phyloP scores from a whole-genome alignment of 1,284 basidiomycete species.

The Phaffia rhodozyma region DNA sequence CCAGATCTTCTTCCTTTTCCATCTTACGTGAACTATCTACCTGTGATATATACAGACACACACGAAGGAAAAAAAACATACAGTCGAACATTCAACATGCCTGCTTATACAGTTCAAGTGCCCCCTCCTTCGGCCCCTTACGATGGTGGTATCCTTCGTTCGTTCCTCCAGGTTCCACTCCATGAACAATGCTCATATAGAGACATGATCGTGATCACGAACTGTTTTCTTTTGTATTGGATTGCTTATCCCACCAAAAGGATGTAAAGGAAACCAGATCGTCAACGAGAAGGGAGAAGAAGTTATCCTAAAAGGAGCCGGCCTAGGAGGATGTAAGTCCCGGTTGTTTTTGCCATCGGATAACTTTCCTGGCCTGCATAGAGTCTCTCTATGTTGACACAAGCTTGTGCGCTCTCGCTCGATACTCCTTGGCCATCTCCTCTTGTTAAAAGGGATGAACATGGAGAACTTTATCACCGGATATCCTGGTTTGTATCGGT shows the following conservation, averaged over 20 bases:
- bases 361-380: not conserved
- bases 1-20: too few species aligned
- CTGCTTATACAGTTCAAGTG: constrained; percentile 3
- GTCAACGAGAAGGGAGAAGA: constrained; percentile 12
- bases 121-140: constrained; percentile 7
- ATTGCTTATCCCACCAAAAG: not conserved
- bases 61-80: too few species aligned
- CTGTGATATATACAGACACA: too few species aligned
- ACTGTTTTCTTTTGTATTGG: not conserved
- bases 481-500: constrained; percentile 27
- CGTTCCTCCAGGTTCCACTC: too few species aligned
- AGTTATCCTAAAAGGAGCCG: constrained; percentile 30
- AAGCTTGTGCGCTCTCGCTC: not conserved
- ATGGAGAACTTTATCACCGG: constrained; percentile 30
- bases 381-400: not conserved
- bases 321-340: constrained; percentile 35
- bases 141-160: constrained; percentile 7
- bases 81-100: not conserved
- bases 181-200: too few species aligned
- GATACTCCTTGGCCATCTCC: not conserved
- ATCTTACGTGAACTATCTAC: too few species aligned
- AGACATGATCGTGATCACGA: not conserved
- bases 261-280: constrained; percentile 11
- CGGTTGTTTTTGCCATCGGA: constrained; percentile 24
- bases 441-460: not conserved